Percentiles rank a stretch among this genome's conserved stretches.
Conservation (phyloP, 108 stramenopile species). For the Cyclotella choctawhatcheeana region DNA sequence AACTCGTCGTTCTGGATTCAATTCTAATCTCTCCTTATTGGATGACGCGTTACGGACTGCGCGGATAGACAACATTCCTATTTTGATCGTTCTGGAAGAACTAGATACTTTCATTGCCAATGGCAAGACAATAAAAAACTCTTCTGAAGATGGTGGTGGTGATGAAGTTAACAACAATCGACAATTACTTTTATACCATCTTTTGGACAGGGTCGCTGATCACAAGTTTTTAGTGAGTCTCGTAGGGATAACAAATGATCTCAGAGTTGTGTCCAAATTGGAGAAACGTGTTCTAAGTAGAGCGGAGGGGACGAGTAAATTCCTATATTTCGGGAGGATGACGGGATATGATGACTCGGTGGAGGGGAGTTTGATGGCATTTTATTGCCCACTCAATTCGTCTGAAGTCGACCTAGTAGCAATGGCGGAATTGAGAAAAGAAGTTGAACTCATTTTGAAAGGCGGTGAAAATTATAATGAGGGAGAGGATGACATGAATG, state of each 20-base stretch:
- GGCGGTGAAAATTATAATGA: slow-evolving; percentile 9
- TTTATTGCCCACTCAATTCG: slow-evolving; percentile 34
- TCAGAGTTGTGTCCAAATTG: slow-evolving; percentile 47
- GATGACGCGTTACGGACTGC: slow-evolving; percentile 75
- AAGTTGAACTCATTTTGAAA: slow-evolving; percentile 37
- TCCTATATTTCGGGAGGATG: slow-evolving; percentile 60
- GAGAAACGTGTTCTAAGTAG: slow-evolving; percentile 88
- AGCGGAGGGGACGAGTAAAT: slow-evolving; percentile 75
- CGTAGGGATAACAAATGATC: slow-evolving; percentile 71
- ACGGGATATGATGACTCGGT: slow-evolving; percentile 51
- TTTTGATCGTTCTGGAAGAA: slow-evolving; percentile 80
- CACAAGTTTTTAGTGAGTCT: slow-evolving; percentile 67
- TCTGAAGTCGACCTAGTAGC: slow-evolving; percentile 5
- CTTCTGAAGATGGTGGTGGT: not conserved
- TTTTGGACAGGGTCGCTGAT: slow-evolving; percentile 83
- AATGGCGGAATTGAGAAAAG: slow-evolving; percentile 37
- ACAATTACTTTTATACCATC: slow-evolving; percentile 84
- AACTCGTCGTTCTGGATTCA: slow-evolving; percentile 65
- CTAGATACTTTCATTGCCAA: slow-evolving; percentile 68
- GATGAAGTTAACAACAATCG: slow-evolving; percentile 43
- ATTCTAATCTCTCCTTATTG: slow-evolving; percentile 71
- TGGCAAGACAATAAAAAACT: slow-evolving; percentile 2
- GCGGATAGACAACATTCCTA: slow-evolving; percentile 73
- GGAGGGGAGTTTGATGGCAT: slow-evolving; percentile 56
- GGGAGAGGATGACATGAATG: slow-evolving; percentile 33